Evolutionary conservation across 306 rosid species (phyloP).

Genomic region (Cicer chorassanicum): DNA sequence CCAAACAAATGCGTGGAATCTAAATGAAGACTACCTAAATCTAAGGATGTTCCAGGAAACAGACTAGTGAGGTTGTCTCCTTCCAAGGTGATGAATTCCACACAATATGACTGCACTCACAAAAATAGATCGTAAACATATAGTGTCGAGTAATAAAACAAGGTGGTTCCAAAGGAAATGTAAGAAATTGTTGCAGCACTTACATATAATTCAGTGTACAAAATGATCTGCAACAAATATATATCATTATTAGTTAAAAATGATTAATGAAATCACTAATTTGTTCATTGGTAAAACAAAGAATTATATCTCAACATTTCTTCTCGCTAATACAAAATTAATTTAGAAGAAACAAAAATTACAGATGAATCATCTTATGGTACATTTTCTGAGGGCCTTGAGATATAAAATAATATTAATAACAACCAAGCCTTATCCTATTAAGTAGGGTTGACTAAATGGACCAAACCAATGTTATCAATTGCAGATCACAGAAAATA

Average conservation of each 20-base stretch:
- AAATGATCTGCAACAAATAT: constrained; percentile 62
- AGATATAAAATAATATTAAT: constrained; percentile 6
- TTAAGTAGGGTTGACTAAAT: no score
- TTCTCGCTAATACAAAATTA: constrained; percentile 12
- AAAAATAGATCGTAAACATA: constrained; percentile 27
- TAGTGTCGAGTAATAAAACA: constrained; percentile 9
- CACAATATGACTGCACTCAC: constrained; percentile 68
- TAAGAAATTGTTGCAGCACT: constrained; percentile 46
- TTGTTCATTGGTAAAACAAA: background rate
- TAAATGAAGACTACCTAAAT: constrained; percentile 57
- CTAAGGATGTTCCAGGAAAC: constrained; percentile 70
- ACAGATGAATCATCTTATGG: background rate
- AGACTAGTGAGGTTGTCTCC: constrained; percentile 80
- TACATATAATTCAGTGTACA: constrained; percentile 82
- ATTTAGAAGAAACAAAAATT: background rate
- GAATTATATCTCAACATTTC: constrained; percentile 1
- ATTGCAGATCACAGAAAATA: no score
- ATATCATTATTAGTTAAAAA: constrained; percentile 30
- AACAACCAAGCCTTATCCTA: background rate
- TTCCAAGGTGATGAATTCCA: constrained; percentile 82
- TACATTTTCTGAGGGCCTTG: constrained; percentile 6
- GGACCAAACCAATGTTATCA: no score
- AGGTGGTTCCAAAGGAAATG: background rate
- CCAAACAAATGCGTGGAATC: constrained; percentile 75
- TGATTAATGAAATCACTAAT: constrained; percentile 29